Evolutionary conservation across 768 basidiomycete genomes (phyloP), one percentile per base, ranked within the genome.

Genomic region (Cyclocybe aegerita): DNA sequence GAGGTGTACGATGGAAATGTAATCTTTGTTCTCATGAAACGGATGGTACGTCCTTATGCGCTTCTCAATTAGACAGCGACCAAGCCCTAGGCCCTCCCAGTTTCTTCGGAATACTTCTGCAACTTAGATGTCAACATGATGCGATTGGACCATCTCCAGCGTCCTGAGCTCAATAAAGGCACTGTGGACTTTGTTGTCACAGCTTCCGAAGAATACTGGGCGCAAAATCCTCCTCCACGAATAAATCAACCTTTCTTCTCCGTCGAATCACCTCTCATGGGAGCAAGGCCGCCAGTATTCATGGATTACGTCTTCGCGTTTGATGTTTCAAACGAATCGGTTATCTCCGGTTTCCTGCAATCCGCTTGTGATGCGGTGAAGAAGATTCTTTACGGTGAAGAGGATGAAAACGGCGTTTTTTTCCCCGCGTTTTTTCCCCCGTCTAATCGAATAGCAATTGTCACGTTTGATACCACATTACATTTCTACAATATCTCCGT

Each of bases 401-500:
- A 33, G 11, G 47, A 53, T 39, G 48, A 41, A 16, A 69, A 62
- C 33, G 43, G 38, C 32, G 63, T 59, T 5, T 70, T 75, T 9
- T 79, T 77, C 40, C 72, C 71, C 16, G 59, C 66, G 34, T 56
- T 56, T 47, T 62, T 75, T 8, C 70, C 75, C 8, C 61, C 80
- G 9, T 82, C 76, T 57, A 80, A 77, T 65, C 72, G 72, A 55
- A 62, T 98, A n/a, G 88, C 85, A 2, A 85, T 99, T 55, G 51
- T 98, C 17, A 90, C 93, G 0, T 97, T 86, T 61, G 93, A 96
- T 62, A 65, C 73, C 42, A 75, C 81, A 1, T 68, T 98, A 30
- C 91, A 97, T 58, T 95, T 97, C 65, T 92, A 93, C 68, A 84
- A 95, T 63, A 74, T 98, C 53, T 83, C 87, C 62, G 96, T 91